These are phyloP conservation scores for Agapanthus africanus DNA, from an alignment of 106 monocot genomes.

Conservation along the genomic window DNA sequence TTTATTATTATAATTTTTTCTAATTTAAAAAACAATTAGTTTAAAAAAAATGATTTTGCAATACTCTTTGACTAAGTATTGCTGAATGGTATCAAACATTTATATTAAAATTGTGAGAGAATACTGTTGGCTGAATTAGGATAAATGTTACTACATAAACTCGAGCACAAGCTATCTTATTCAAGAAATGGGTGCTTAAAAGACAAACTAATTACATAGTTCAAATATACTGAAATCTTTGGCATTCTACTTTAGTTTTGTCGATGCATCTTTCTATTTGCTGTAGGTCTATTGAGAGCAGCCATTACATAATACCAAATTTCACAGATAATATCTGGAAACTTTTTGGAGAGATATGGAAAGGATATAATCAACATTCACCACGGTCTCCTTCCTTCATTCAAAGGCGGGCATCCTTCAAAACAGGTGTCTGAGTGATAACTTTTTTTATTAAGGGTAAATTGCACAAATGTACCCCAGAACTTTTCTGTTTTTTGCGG, in stretches of 20 bases:
- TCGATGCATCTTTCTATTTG: constrained; percentile 5
- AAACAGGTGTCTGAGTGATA: constrained; percentile 39
- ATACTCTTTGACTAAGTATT: not conserved
- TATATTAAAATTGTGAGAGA: not conserved
- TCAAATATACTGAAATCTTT: not conserved
- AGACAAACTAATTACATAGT: not conserved
- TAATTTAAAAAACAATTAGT: too few species aligned
- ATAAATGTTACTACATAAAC: not conserved
- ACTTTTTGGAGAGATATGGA: constrained; percentile 58
- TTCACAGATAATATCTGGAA: constrained; percentile 57
- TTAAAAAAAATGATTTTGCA: too few species aligned
- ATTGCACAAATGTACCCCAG: too few species aligned
- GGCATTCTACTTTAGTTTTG: constrained; percentile 2
- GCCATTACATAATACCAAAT: constrained; percentile 13
- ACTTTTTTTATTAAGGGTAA: too few species aligned
- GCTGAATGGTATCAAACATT: not conserved
- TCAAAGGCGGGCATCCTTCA: constrained; percentile 71
- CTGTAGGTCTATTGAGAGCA: constrained; percentile 7
- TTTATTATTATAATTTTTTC: too few species aligned
- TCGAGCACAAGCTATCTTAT: not conserved
- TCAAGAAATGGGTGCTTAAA: not conserved
- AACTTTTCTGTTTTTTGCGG: not conserved
- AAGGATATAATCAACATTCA: constrained; percentile 92
- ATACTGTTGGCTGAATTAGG: not conserved
- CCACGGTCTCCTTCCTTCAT: constrained; percentile 94